phyloP scores from a whole-genome alignment of 2,329 filamentous ascomycete species.

The Stemphylium beticola region DNA sequence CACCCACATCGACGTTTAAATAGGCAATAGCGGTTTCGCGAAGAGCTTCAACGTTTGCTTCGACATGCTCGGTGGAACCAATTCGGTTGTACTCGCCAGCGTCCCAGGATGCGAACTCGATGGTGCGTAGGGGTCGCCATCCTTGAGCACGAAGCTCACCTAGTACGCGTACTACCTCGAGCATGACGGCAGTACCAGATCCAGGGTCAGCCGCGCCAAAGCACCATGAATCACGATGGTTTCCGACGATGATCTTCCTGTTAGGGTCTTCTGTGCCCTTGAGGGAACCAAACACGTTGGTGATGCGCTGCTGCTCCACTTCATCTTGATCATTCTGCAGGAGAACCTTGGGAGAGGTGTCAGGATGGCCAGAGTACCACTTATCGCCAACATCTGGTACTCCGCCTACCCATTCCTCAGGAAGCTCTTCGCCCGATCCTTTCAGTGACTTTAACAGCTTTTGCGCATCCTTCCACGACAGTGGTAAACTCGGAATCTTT shows the following conservation, averaged over 20 bases:
- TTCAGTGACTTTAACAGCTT: constrained; percentile 76
- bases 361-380: constrained; percentile 82
- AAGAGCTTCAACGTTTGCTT: constrained; percentile 77
- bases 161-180: constrained; percentile 86
- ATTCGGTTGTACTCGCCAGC: constrained; percentile 91
- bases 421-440: constrained; percentile 73
- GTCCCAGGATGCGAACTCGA: constrained; percentile 98
- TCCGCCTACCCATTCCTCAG: constrained; percentile 75
- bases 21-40: constrained; percentile 82
- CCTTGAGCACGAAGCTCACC: constrained; percentile 76
- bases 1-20: constrained; percentile 85
- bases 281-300: constrained; percentile 88
- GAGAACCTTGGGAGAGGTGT: constrained; percentile 75
- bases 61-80: constrained; percentile 93
- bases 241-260: constrained; percentile 88
- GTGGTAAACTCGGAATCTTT: constrained; percentile 85
- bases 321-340: constrained; percentile 89
- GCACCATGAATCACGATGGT: constrained; percentile 91
- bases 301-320: constrained; percentile 80
- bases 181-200: constrained; percentile 84
- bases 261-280: constrained; percentile 80
- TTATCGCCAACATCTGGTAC: constrained; percentile 72
- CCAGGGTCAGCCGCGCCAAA: constrained; percentile 87
- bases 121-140: constrained; percentile 91
- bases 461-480: constrained; percentile 89